Evolutionary conservation across 306 rosid species (phyloP), one percentile per base, ranked within the genome.

Genomic region (Cucurbita ficifolia): DNA sequence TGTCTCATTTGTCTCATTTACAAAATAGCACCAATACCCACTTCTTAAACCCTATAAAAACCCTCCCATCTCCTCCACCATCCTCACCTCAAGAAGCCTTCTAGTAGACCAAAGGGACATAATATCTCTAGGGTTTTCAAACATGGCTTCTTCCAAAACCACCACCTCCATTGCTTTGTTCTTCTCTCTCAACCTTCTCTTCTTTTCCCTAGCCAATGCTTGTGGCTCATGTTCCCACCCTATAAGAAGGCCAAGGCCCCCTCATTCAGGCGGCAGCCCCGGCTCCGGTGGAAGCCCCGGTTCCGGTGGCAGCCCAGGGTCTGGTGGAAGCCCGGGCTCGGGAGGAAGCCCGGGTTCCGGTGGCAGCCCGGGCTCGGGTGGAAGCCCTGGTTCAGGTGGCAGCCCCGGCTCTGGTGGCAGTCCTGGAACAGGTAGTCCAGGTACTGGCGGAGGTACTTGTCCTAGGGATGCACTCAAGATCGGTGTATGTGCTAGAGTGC

Each of bases 401-500:
- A 29, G 74, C 36, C 72, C 72, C 0, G 16, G 10, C 18, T 46
- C 77, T 0, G 19, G 63, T 22, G 64, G 59, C 1, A 50, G 21
- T 4, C 73, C 73, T 0, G n/a, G 62, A 3, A 7, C 40, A 0
- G 19, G 63, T 7, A 24, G 73, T 50, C 73, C 73, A 0, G 18
- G 14, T 7, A 12, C 73, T 13, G 70, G 55, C 2, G 24, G 59
- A 16, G 81, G 16, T 0, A 1, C 68, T 2, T 92, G 98, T 83
- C 96, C 98, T 2, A 84, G 80, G 59, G 95, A 92, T 57, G 82
- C 92, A 21, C 85, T 88, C 1, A 86, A 89, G 65, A 76, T 89
- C 1, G 96, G 90, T 0, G 78, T 86, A 0, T 92, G 96, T 45
- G 95, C 87, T 42, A 67, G 83, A 40, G 83, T 92, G 10, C 87